phyloP scores from a whole-genome alignment of 495 filamentous ascomycete species.

The Aspergillus bertholletiae region DNA sequence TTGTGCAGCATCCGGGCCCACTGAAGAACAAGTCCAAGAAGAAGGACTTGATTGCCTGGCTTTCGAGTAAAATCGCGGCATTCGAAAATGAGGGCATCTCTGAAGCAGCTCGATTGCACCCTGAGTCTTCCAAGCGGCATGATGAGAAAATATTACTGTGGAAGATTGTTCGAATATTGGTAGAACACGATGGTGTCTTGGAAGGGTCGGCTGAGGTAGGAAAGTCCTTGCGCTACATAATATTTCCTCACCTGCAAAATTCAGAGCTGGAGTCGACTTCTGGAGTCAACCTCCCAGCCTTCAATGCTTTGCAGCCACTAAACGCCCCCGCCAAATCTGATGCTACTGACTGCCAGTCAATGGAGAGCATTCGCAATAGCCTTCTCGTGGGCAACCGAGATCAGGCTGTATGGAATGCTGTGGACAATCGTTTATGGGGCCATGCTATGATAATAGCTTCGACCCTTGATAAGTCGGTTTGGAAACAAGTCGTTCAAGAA shows the following conservation, averaged over 20 bases:
- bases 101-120: constrained; percentile 43
- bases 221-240: constrained; percentile 64
- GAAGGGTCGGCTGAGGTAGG: constrained; percentile 73
- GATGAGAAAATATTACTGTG: constrained; percentile 83
- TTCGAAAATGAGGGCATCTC: constrained; percentile 62
- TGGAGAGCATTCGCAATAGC: constrained; percentile 65
- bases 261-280: constrained; percentile 28
- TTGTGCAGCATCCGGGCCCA: constrained; percentile 85
- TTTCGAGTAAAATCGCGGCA: constrained; percentile 66
- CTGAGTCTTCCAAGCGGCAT: constrained; percentile 60
- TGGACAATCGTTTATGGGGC: constrained; percentile 91
- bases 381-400: constrained; percentile 80
- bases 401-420: constrained; percentile 89
- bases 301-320: constrained; percentile 26
- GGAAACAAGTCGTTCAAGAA: constrained; percentile 90
- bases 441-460: constrained; percentile 92
- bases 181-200: constrained; percentile 81
- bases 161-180: constrained; percentile 75
- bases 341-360: constrained; percentile 58
- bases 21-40: constrained; percentile 88
- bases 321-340: constrained; percentile 48
- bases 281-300: constrained; percentile 15
- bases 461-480: constrained; percentile 63
- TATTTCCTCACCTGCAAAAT: constrained; percentile 61
- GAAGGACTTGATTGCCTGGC: constrained; percentile 85